Evolutionary conservation across 148 eudicot species (phyloP).

Genomic region (Spergularia bocconei): DNA sequence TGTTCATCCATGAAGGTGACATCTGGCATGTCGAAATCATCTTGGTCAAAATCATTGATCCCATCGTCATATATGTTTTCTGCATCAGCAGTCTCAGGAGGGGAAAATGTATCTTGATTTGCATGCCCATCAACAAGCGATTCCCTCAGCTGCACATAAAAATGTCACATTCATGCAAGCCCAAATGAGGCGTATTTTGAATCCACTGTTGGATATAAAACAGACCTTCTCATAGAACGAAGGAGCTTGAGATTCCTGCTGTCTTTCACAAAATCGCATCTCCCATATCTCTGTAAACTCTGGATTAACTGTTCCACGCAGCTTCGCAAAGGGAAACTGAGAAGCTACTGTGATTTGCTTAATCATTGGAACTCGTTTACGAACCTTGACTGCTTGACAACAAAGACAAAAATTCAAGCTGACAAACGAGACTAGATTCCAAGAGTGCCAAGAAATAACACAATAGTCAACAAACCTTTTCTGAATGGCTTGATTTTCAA

Average conservation of each 20-base stretch:
- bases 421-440: not conserved
- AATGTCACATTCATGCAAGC: conserved; percentile 24
- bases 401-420: conserved; percentile 10
- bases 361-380: conserved; percentile 31
- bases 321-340: conserved; percentile 75
- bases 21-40: conserved; percentile 72
- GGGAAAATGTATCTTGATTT: conserved; percentile 30
- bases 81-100: conserved; percentile 39
- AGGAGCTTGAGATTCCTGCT: conserved; percentile 42
- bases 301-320: conserved; percentile 53
- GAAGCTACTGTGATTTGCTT: conserved; percentile 31
- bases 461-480: conserved; percentile 47
- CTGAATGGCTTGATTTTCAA: conserved; percentile 79
- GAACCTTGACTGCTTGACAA: conserved; percentile 53
- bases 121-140: conserved; percentile 52
- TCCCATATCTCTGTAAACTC: conserved; percentile 71
- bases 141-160: conserved; percentile 62
- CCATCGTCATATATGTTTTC: conserved; percentile 48
- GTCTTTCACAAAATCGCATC: conserved; percentile 26
- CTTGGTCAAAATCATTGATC: conserved; percentile 47
- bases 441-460: not conserved
- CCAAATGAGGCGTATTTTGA: conserved; percentile 15
- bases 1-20: conserved; percentile 47
- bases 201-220: conserved; percentile 4
- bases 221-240: conserved; percentile 78